Percentiles rank a stretch among this genome's conserved stretches.
Conservation (phyloP, 2,329 filamentous ascomycete genomes). For the Spiromastix sp. region DNA sequence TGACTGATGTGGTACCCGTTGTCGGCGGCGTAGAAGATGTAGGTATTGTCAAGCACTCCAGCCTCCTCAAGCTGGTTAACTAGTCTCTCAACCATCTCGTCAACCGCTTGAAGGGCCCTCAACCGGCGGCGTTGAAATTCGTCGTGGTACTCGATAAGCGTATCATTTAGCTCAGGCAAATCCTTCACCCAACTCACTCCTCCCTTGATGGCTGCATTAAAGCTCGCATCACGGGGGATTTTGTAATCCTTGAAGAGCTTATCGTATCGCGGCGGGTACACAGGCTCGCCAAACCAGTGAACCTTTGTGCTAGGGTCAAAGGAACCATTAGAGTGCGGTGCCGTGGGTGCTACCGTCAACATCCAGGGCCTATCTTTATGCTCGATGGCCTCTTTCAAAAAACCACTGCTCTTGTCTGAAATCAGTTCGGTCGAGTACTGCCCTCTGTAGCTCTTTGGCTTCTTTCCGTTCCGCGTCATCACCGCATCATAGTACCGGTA, state of each 20-base stretch:
- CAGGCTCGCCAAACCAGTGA: slow-evolving; percentile 32
- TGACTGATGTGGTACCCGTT: slow-evolving; percentile 54
- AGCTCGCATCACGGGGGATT: slow-evolving; percentile 52
- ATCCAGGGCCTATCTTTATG: slow-evolving; percentile 53
- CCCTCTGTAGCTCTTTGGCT: slow-evolving; percentile 44
- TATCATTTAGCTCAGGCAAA: slow-evolving; percentile 35
- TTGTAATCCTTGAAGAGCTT: slow-evolving; percentile 48
- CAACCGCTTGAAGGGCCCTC: slow-evolving; percentile 42
- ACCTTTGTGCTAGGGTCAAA: slow-evolving; percentile 18
- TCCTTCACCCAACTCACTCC: slow-evolving; percentile 38
- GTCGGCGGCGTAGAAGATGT: slow-evolving; percentile 52
- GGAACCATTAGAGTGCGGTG: slow-evolving; percentile 47
- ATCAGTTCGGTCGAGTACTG: slow-evolving; percentile 52
- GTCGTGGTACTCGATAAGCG: slow-evolving; percentile 42
- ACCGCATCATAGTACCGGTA: slow-evolving; percentile 56
- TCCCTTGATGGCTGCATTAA: slow-evolving; percentile 51
- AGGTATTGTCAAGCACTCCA: slow-evolving; percentile 42
- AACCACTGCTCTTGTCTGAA: slow-evolving; percentile 43
- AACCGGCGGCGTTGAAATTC: slow-evolving; percentile 42
- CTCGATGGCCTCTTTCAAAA: slow-evolving; percentile 49
- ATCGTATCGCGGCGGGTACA: slow-evolving; percentile 48
- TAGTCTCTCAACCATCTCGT: slow-evolving; percentile 43
- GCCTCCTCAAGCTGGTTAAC: slow-evolving; percentile 32
- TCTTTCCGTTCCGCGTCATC: slow-evolving; percentile 48
- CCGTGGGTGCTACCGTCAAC: slow-evolving; percentile 53